These are phyloP conservation scores for Pholiota conissans DNA, from an alignment of 768 basidiomycete species.

Conservation along the genomic window DNA sequence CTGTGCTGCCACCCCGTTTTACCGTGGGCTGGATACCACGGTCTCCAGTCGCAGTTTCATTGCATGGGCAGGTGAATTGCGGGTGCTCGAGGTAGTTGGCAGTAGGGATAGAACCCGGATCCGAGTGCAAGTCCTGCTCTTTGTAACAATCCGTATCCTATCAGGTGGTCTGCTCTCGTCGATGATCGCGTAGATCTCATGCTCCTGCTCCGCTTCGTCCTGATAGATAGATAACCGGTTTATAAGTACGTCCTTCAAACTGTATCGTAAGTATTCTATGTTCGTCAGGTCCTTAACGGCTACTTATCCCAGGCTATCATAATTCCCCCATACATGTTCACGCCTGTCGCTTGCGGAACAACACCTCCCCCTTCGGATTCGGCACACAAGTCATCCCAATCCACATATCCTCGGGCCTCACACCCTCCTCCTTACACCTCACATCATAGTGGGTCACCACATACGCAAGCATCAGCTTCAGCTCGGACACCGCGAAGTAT, in stretches of 20 bases:
- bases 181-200: background rate
- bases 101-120: background rate
- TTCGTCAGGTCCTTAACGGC: no score
- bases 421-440: slow-evolving; percentile 28
- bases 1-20: background rate
- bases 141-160: background rate
- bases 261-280: no score
- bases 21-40: background rate
- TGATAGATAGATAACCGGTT: no score
- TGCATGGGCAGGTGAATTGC: background rate
- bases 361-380: slow-evolving; percentile 24
- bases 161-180: background rate
- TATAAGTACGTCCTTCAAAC: no score
- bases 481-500: slow-evolving; percentile 40
- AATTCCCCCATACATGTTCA: background rate
- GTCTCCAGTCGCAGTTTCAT: background rate
- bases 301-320: no score
- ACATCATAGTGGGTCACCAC: slow-evolving; percentile 40
- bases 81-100: background rate
- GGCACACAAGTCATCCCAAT: slow-evolving; percentile 21
- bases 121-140: background rate
- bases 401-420: slow-evolving; percentile 25
- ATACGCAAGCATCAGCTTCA: slow-evolving; percentile 47
- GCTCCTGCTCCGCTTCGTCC: no score
- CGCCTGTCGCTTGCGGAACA: slow-evolving; percentile 23